phyloP scores from a whole-genome alignment of 192 early-diverging fungal species.

The Endogone sp. region DNA sequence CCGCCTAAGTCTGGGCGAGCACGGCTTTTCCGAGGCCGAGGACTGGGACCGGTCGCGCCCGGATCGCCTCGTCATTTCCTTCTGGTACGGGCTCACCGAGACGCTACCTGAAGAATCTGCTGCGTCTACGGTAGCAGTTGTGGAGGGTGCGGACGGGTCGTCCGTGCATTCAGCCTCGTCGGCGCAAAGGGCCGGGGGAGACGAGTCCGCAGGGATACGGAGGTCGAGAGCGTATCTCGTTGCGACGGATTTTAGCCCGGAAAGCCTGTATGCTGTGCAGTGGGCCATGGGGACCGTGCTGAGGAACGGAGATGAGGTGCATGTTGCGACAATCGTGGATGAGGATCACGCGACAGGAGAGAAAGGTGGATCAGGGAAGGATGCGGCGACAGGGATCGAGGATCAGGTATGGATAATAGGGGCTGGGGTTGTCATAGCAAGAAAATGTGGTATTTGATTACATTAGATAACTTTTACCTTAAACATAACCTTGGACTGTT shows the following conservation, averaged over 20 bases:
- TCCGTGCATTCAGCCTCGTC: conserved; percentile 16
- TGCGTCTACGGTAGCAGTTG: conserved; percentile 3
- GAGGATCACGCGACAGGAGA: conserved; percentile 26
- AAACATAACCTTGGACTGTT: no score
- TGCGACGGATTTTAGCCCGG: conserved; percentile 45
- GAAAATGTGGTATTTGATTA: no score
- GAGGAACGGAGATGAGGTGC: conserved; percentile 42
- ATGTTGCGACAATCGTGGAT: conserved; percentile 40
- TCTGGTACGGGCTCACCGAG: neutral
- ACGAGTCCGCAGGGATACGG: neutral
- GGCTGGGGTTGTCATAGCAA: neutral
- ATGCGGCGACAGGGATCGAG: conserved; percentile 15
- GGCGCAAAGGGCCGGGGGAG: neutral
- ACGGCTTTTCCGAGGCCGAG: conserved; percentile 2
- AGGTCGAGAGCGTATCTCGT: conserved; percentile 32
- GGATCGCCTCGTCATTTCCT: conserved; percentile 10
- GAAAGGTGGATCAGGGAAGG: neutral
- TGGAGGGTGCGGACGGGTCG: conserved; percentile 6
- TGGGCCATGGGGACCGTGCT: conserved; percentile 48
- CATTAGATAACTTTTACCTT: no score
- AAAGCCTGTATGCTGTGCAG: conserved; percentile 48
- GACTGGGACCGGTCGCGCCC: conserved; percentile 4
- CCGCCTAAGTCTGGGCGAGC: conserved; percentile 10
- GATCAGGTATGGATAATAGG: neutral
- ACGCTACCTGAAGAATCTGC: conserved; percentile 14